phyloP scores from a whole-genome alignment of 1,284 basidiomycete species.

The Rhodotorula sp. region DNA sequence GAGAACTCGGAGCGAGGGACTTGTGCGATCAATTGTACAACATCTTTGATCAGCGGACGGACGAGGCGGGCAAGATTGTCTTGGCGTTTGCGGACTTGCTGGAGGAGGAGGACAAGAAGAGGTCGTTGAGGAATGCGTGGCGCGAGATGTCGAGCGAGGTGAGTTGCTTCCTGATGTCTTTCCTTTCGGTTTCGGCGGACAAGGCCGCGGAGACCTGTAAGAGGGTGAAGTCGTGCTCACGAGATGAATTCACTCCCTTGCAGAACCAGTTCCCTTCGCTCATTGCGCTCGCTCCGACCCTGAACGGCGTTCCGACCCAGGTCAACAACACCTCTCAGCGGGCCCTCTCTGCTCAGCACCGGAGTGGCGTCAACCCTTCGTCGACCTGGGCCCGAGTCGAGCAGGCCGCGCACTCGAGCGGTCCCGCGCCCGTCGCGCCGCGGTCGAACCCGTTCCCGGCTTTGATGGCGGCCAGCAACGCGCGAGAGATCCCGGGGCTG shows the following conservation, averaged over 20 bases:
- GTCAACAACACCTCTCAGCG: slow-evolving; percentile 17
- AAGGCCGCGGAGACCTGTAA: background rate
- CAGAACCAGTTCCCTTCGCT: slow-evolving; percentile 39
- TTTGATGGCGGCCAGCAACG: slow-evolving; percentile 30
- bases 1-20: slow-evolving; percentile 78
- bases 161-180: slow-evolving; percentile 41
- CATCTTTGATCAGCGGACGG: slow-evolving; percentile 73
- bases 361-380: slow-evolving; percentile 7
- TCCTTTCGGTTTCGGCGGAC: background rate
- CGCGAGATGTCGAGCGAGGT: slow-evolving; percentile 81
- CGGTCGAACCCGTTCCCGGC: slow-evolving; percentile 39
- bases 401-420: slow-evolving; percentile 36
- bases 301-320: slow-evolving; percentile 25
- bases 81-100: slow-evolving; percentile 75
- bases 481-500: slow-evolving; percentile 30
- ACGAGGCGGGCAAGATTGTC: slow-evolving; percentile 73
- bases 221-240: too few relatives aligned
- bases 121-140: slow-evolving; percentile 71
- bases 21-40: slow-evolving; percentile 84
- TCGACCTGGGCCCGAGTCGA: slow-evolving; percentile 44
- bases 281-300: slow-evolving; percentile 25
- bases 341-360: slow-evolving; percentile 30
- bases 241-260: slow-evolving; percentile 11
- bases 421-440: slow-evolving; percentile 30
- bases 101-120: slow-evolving; percentile 82